A percentile compares a stretch with the other conserved stretches of the same genome.
Conservation (phyloP, 495 filamentous ascomycete genomes). For the Cairneyella variabilis region DNA sequence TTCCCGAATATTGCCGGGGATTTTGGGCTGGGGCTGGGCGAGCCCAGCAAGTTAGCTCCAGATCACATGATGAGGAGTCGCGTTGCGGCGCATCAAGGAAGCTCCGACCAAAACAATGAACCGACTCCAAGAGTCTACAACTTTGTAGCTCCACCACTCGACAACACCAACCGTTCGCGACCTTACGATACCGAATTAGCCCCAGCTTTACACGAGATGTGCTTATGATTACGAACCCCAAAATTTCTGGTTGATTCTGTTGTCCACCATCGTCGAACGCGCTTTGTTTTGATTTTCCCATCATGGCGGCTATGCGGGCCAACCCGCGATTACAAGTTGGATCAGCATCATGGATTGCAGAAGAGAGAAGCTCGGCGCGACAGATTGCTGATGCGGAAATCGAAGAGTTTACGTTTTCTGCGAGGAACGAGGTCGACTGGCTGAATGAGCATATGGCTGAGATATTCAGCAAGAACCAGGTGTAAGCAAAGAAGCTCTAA, state of each 20-base stretch:
- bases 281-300: slow-evolving; percentile 29
- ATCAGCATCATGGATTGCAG: slow-evolving; percentile 50
- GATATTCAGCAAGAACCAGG: slow-evolving; percentile 80
- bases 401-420: slow-evolving; percentile 85
- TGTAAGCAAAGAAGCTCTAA: slow-evolving; percentile 51
- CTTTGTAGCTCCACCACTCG: slow-evolving; percentile 11
- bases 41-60: too few species aligned
- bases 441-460: slow-evolving; percentile 96
- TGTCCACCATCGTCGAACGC: slow-evolving; percentile 12
- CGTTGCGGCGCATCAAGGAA: background rate
- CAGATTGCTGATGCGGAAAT: slow-evolving; percentile 59
- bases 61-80: slow-evolving; percentile 7
- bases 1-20: slow-evolving; percentile 11
- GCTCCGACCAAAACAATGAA: slow-evolving; percentile 28
- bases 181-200: slow-evolving; percentile 8
- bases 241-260: background rate
- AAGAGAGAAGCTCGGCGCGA: slow-evolving; percentile 45
- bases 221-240: slow-evolving; percentile 15
- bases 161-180: slow-evolving; percentile 16
- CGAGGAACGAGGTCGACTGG: slow-evolving; percentile 90
- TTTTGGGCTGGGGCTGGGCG: too few species aligned
- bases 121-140: slow-evolving; percentile 2
- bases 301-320: slow-evolving; percentile 46
- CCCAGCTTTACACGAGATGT: slow-evolving; percentile 15
- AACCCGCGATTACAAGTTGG: slow-evolving; percentile 49